Evolutionary conservation across 345 rosid species (phyloP), one percentile per base, ranked within the genome.

Genomic region (Luvunga scandens): DNA sequence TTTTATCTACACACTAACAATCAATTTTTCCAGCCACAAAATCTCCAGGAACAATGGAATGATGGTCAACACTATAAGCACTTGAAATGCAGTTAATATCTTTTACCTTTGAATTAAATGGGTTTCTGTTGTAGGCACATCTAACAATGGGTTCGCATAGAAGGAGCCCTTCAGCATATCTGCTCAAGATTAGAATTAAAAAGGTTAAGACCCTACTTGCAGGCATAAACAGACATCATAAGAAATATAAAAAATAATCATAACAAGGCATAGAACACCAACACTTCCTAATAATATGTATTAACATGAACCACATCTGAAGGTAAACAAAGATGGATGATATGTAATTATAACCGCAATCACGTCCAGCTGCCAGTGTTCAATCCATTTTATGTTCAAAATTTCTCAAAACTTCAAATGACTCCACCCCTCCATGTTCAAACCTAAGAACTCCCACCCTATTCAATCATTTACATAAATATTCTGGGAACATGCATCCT

Each of bases 91-190:
- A 28, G 19, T 63, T 31, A 73, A 50, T 76, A 39, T 53, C 25
- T 66, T 77, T 81, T 89, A 95, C 99, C 96, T 82, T 55, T 85
- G 79, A 62, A 90, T 83, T 64, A 88, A 81, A 81, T 36, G 65
- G 3, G 84, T 50, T 53, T 91, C 88, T 31, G 85, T 87, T 45
- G 97, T 95, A 6, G 98, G 96, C 61, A 89, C 88, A 84, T 95
- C 98, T 64, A 88, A 69, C 69, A 92, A 65, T 50, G 98, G 97
- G 82, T 93, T 92, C 31, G 97, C 97, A 83, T 95, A 95, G 83
- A 80, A 95, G 38, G 98, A 95, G 76, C 97, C 97, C 77, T 95
- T 95, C 80, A 91, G 77, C 81, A 86, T 73, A 80, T 95, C 98
- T 95, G 90, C 82, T 76, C 56, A 78, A 75, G 53, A 75, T 61